A percentile compares a stretch with the other conserved stretches of the same genome.
Conservation (phyloP, 148 eudicot genomes). For the Agrostemma githago region DNA sequence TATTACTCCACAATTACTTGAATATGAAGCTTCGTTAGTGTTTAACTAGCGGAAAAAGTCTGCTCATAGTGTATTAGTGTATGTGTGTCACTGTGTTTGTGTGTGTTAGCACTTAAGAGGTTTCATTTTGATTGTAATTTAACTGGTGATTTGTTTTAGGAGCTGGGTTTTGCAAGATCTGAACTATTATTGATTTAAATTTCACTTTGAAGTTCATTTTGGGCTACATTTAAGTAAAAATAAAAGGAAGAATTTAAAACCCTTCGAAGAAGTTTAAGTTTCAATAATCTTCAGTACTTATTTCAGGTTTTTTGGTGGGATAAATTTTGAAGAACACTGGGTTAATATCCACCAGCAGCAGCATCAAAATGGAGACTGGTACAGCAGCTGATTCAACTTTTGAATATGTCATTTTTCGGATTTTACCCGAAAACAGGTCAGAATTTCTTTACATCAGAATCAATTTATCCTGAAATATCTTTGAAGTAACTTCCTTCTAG, state of each 20-base stretch:
- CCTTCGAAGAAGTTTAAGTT: background rate
- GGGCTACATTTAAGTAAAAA: conserved; percentile 6
- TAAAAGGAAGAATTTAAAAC: background rate
- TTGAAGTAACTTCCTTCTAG: background rate
- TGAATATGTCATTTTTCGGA: conserved; percentile 58
- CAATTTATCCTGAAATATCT: background rate
- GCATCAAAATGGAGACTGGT: conserved; percentile 43
- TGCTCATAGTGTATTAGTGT: background rate
- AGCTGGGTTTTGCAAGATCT: conserved; percentile 33
- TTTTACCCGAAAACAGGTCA: conserved; percentile 67
- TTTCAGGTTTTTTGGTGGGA: conserved; percentile 21
- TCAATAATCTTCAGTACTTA: background rate
- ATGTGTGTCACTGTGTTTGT: background rate
- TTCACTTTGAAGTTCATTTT: conserved; percentile 6
- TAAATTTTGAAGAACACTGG: conserved; percentile 15
- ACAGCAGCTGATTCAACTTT: conserved; percentile 47
- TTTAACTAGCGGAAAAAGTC: too few relatives aligned
- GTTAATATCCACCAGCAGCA: background rate
- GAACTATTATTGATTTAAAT: conserved; percentile 18
- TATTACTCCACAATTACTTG: too few relatives aligned
- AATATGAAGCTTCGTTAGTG: background rate
- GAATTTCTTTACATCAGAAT: conserved; percentile 1
- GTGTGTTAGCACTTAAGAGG: too few relatives aligned
- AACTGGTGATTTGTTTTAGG: conserved; percentile 5
- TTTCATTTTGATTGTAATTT: background rate